Evolutionary conservation across 495 filamentous ascomycete genomes (phyloP), one percentile per base, ranked within the genome.

Genomic region (Lindgomyces ingoldianus): DNA sequence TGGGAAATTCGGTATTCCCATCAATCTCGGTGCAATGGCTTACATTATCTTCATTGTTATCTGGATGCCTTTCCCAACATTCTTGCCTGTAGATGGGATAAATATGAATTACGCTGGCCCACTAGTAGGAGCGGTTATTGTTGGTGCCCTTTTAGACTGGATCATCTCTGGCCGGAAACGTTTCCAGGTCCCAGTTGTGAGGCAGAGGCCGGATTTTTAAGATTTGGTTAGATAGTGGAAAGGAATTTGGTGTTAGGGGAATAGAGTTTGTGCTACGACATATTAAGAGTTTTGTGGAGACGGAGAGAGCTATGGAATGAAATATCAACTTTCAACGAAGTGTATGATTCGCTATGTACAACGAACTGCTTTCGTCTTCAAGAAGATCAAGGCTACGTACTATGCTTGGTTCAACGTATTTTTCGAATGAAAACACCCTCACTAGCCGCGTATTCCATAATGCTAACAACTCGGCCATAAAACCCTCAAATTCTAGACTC

Each of bases 81-180:
- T 66, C 24, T 4, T 74, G 29, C 79, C 79, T 0, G 79, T 82
- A 11, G 74, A 74, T 0, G 67, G 70, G 9, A 57, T 75, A 4
- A 83, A 75, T 25, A 82, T 85, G 73, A 85, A 86, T 64, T 86
- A 66, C 42, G 53, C 67, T 10, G 70, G 64, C 3, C 64, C 73
- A 21, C 49, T 75, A 27, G 52, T 70, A 10, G 64, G 62, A 2
- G 49, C 57, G 8, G 57, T 70, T 10, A 51, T 73, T 24, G 10
- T 72, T 8, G 19, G 64, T 4, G 72, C 65, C 12, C 39, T 74
- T 44, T 16, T 30, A 0, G 72, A 72, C 42, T 74, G 68, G 68
- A 62, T 66, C 18, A 61, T 70, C 4, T 48, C 60, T 1, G 72
- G 72, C 3, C 52, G 58, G 12, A 70, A 67, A 47, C 39, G 64